Evolutionary conservation across 179 eudicot species (phyloP), one percentile per base, ranked within the genome.

Genomic region (Nepenthes alata): DNA sequence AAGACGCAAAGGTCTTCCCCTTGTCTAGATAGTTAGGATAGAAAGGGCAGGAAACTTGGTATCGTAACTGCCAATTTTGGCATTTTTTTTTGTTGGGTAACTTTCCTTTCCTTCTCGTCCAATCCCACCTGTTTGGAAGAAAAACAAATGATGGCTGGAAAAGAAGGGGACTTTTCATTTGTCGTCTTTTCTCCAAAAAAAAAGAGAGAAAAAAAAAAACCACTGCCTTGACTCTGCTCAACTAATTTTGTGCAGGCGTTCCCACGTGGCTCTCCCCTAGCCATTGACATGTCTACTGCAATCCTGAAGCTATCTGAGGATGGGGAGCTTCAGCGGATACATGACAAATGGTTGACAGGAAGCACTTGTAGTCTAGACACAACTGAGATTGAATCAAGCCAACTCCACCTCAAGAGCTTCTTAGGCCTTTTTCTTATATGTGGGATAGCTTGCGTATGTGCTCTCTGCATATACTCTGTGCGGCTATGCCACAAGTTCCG

Each of bases 291-390:
- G 73, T 79, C 83, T 25, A 75, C 77, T 49, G 83, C 83, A 4
- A 75, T 79, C 58, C 64, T 79, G 35, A 70, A 70, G 58, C 73
- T 79, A 61, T 70, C 83, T 2, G 83, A 79, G 49, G 75, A 75
- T 6, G 83, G 83, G 47, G 83, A 79, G 53, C 78, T 79, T 49
- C 83, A 79, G 59, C 68, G 83, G 62, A 79, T 79, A 63, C 80
- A 75, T 11, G 83, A 79, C 66, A 79, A 79, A 69, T 79, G 83
- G 83, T 45, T 79, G 71, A 69, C 83, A 48, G 67, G 48, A 14
- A 70, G 68, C 59, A 58, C 66, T 25, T 79, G 83, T 72, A 73
- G 75, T 55, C 73, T 67, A 47, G 77, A 79, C 61, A 70, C 56
- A 37, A 62, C 77, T 2, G 77, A 75, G 63, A 76, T 79, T 1